phyloP scores from a whole-genome alignment of 176 grass and related monocot genomes.

The Bonia amplexicaulis region DNA sequence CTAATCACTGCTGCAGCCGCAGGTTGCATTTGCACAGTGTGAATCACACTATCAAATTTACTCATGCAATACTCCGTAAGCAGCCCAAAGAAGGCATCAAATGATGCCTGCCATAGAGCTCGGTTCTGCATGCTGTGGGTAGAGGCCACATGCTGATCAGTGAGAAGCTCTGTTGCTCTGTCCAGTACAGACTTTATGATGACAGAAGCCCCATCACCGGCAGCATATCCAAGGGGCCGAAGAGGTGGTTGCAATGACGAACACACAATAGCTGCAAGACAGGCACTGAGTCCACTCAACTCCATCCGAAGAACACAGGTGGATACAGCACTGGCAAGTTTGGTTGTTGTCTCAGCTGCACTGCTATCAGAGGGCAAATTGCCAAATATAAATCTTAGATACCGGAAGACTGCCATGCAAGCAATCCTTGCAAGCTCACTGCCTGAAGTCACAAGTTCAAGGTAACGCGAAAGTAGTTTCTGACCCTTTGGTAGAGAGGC shows the following conservation, averaged over 20 bases:
- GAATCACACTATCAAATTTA: slow-evolving; percentile 67
- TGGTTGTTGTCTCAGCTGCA: slow-evolving; percentile 36
- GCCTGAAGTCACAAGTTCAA: slow-evolving; percentile 47
- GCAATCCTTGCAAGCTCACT: slow-evolving; percentile 54
- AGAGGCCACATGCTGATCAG: slow-evolving; percentile 35
- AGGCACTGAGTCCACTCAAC: slow-evolving; percentile 67
- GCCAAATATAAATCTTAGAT: slow-evolving; percentile 71
- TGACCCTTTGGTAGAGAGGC: slow-evolving; percentile 72
- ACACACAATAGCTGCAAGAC: slow-evolving; percentile 81
- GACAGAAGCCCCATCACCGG: slow-evolving; percentile 72
- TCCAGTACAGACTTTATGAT: slow-evolving; percentile 75
- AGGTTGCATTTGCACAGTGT: slow-evolving; percentile 28
- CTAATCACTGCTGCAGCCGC: slow-evolving; percentile 48
- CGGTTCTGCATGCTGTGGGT: slow-evolving; percentile 40
- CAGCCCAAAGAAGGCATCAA: slow-evolving; percentile 66
- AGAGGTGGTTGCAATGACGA: slow-evolving; percentile 74
- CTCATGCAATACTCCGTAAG: slow-evolving; percentile 66
- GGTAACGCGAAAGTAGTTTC: slow-evolving; percentile 58
- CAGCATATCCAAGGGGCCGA: slow-evolving; percentile 53
- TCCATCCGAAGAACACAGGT: slow-evolving; percentile 52
- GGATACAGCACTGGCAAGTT: slow-evolving; percentile 49
- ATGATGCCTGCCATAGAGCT: slow-evolving; percentile 78
- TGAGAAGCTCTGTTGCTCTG: slow-evolving; percentile 57
- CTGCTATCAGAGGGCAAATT: slow-evolving; percentile 37
- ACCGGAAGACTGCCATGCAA: slow-evolving; percentile 84